A percentile compares a stretch with the other conserved stretches of the same genome.
These are phyloP conservation scores for Cercospora sojina DNA, from an alignment of 2,329 filamentous ascomycete species.

Conservation along the genomic window DNA sequence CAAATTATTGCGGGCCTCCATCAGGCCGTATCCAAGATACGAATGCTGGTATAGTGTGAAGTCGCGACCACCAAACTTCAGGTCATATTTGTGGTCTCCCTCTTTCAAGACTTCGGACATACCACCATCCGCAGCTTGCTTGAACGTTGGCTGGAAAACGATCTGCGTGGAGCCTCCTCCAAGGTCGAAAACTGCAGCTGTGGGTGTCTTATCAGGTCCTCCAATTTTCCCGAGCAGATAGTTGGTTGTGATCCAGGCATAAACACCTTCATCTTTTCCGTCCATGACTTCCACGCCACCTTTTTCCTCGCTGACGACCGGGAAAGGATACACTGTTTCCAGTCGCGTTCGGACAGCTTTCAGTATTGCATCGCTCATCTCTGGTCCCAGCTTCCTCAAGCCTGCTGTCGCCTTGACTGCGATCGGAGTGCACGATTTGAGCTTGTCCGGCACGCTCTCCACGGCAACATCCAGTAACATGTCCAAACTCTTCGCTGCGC, in stretches of 20 bases:
- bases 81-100: constrained; percentile 93
- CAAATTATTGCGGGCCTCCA: constrained; percentile 87
- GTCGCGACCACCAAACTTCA: constrained; percentile 83
- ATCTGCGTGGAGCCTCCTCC: constrained; percentile 96
- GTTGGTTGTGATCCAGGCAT: constrained; percentile 98
- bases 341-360: constrained; percentile 79
- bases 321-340: constrained; percentile 90
- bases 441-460: constrained; percentile 76
- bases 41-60: constrained; percentile 98
- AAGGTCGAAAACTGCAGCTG: constrained; percentile 92
- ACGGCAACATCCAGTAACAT: constrained; percentile 83
- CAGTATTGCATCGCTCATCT: constrained; percentile 80
- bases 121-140: constrained; percentile 67
- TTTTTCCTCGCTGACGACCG: constrained; percentile 80
- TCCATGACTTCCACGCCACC: constrained; percentile 96
- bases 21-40: constrained; percentile 93
- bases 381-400: constrained; percentile 77
- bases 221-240: constrained; percentile 98
- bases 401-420: constrained; percentile 98
- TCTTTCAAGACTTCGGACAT: constrained; percentile 82
- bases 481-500: constrained; percentile 86
- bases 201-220: constrained; percentile 82
- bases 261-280: constrained; percentile 93
- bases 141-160: constrained; percentile 95
- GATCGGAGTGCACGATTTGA: constrained; percentile 88